Base-by-base conservation (phyloP, 2,329 filamentous ascomycete genomes). In the Aspergillus uvarum region DNA sequence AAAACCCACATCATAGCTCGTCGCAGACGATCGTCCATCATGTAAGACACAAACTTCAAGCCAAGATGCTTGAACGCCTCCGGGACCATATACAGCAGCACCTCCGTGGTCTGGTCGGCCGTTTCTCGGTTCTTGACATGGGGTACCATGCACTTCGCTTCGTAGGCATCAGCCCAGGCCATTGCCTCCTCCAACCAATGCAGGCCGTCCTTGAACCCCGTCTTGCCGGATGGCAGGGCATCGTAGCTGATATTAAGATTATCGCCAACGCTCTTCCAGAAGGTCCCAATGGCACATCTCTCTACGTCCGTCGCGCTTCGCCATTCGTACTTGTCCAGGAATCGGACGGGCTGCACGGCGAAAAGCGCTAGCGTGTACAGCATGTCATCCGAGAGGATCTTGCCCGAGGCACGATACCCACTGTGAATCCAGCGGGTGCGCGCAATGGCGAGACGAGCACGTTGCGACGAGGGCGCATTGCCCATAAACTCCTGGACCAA, bases 201-300 rank as follows among this genome's bases (percentile, higher is more conserved):
- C 21, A 84, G 66, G 1, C 83, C 82, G 64, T 84, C 81, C 4
- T 71, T 68, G 65, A 80, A 84, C 0, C 78, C 79, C 0, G 65
- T 67, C 35, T 68, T 63, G 1, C 64, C 67, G 1, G 78, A 81
- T 0, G 78, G 78, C n/a, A 86, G 73, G 1, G 63, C 69, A 2
- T 75, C 73, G 51, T 79, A 84, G 3, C 76, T 74, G 58, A 92
- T 89, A 0, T 80, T 82, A 85, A 92, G 89, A 55, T 85, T 84
- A 66, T 91, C 87, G 14, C 89, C 89, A 16, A 91, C 76, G 55
- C 81, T 81, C 73, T 89, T 90, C 89, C 89, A 92, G 68, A 89
- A 86, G 0, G 85, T 86, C 16, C 84, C 87, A 31, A 88, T 74
- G 0, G 88, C 89, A 62, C 87, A 89, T 10, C 79, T 72, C 73